These are phyloP conservation scores for Penicillium sp. DNA, from an alignment of 2,329 filamentous ascomycete genomes.

Conservation along the genomic window DNA sequence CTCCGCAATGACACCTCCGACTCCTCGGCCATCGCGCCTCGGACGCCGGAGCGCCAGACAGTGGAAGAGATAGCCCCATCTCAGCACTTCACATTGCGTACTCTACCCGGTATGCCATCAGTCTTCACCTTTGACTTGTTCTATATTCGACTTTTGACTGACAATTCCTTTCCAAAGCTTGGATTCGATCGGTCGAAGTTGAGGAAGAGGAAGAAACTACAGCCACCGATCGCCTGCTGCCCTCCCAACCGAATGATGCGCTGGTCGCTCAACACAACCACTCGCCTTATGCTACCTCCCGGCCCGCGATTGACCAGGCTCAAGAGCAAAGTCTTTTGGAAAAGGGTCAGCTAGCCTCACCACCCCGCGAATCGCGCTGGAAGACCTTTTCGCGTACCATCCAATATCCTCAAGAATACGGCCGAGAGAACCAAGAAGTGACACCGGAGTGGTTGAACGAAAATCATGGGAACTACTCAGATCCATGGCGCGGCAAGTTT, in stretches of 20 bases:
- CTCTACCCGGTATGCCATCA: constrained; percentile 36
- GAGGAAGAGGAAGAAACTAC: constrained; percentile 37
- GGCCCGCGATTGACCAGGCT: constrained; percentile 16
- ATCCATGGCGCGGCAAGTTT: constrained; percentile 53
- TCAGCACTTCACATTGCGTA: constrained; percentile 27
- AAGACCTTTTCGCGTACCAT: constrained; percentile 44
- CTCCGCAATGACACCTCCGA: constrained; percentile 22
- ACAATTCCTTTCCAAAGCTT: constrained; percentile 30
- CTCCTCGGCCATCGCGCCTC: constrained; percentile 20
- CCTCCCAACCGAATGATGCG: constrained; percentile 39
- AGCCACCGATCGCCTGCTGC: constrained; percentile 35
- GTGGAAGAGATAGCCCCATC: constrained; percentile 13
- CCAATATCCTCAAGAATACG: constrained; percentile 41
- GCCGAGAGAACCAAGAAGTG: constrained; percentile 42
- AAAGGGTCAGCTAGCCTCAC: constrained; percentile 1
- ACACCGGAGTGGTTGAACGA: constrained; percentile 47
- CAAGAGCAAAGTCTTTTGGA: constrained; percentile 11
- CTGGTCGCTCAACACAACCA: constrained; percentile 49
- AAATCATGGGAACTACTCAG: constrained; percentile 46
- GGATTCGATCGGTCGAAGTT: constrained; percentile 45
- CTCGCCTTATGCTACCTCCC: constrained; percentile 35
- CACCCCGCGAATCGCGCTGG: constrained; percentile 46
- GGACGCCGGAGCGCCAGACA: constrained; percentile 16
- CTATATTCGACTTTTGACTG: constrained; percentile 2
- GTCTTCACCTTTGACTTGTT: not conserved